Evolutionary conservation across 169 alveolate species (phyloP), one percentile per base, ranked within the genome.

Genomic region (Plasmodium knowlesi): DNA sequence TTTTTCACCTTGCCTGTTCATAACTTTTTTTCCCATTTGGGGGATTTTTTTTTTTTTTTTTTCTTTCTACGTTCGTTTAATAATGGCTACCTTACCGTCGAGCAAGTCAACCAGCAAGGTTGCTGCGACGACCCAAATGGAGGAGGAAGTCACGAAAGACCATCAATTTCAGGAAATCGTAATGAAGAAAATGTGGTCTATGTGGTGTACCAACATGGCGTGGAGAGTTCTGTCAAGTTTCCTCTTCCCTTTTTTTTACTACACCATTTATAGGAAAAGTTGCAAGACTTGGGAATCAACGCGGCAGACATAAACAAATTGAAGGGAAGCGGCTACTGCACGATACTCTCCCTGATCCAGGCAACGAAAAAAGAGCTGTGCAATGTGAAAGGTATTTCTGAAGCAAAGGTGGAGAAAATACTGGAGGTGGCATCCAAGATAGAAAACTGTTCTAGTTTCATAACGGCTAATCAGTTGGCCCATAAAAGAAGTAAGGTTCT

Each of bases 381-480:
- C 46, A 94, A 88, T 30, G 97, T 99, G 1, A 98, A 99, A 93
- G 99, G 99, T 2, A 95, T 99, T 82, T 96, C 99, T 71, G 99
- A 99, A 84, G 97, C 96, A 53, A 98, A 98, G 95, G 98, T 98
- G 25, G 99, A 98, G 34, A 98, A 98, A 94, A 95, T 99, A 2
- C 91, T 97, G 41, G 98, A 98, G 73, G 99, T 98, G 30, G 98
- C 98, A 37, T 93, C 96, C 70, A 98, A 98, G 92, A 76, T 94
- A 19, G 96, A 94, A 67, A 71, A 80, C 70, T 86, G 94, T 19
- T 90, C 93, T 3, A 43, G 92, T 14, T 94, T 94, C 79, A 94
- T 94, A 71, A 83, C 96, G 16, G 96, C 94, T 39, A 41, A 57
- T 74, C 84, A 94, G 46, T 43, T 94, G 16, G 88, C 78, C 25